These are phyloP conservation scores for Camelina neglecta DNA, from an alignment of 345 rosid species.

Conservation along the genomic window DNA sequence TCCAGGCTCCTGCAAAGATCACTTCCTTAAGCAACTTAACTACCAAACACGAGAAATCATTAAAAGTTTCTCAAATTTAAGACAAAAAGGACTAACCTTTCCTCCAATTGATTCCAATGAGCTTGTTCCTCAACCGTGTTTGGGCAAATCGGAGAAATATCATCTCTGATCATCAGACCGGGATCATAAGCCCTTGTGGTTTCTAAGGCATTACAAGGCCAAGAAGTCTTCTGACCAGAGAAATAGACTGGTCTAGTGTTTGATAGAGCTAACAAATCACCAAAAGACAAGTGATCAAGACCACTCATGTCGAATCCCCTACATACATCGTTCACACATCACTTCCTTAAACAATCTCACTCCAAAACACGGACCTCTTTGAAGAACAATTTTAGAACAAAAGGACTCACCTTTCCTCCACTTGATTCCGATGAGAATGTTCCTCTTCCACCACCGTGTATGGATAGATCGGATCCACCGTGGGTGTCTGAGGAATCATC, in stretches of 20 bases:
- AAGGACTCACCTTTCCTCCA: slow-evolving; percentile 41
- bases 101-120: slow-evolving; percentile 41
- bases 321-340: slow-evolving; percentile 26
- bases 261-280: slow-evolving; percentile 60
- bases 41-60: background rate
- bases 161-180: background rate
- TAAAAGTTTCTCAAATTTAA: background rate
- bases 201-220: background rate
- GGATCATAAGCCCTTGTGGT: slow-evolving; percentile 8
- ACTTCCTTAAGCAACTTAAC: background rate
- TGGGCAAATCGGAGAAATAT: slow-evolving; percentile 33
- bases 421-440: slow-evolving; percentile 39
- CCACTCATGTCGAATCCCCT: slow-evolving; percentile 30
- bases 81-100: slow-evolving; percentile 34
- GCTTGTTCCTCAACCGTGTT: slow-evolving; percentile 31
- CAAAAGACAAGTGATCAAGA: slow-evolving; percentile 47
- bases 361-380: background rate
- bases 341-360: background rate
- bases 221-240: slow-evolving; percentile 2
- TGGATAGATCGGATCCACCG: slow-evolving; percentile 15
- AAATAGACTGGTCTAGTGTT: slow-evolving; percentile 46
- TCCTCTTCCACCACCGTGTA: slow-evolving; percentile 24
- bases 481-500: slow-evolving; percentile 56
- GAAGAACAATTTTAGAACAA: background rate
- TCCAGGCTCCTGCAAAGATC: slow-evolving; percentile 40